phyloP scores from a whole-genome alignment of 352 stramenopile genomes.

The Phytophthora pisi region DNA sequence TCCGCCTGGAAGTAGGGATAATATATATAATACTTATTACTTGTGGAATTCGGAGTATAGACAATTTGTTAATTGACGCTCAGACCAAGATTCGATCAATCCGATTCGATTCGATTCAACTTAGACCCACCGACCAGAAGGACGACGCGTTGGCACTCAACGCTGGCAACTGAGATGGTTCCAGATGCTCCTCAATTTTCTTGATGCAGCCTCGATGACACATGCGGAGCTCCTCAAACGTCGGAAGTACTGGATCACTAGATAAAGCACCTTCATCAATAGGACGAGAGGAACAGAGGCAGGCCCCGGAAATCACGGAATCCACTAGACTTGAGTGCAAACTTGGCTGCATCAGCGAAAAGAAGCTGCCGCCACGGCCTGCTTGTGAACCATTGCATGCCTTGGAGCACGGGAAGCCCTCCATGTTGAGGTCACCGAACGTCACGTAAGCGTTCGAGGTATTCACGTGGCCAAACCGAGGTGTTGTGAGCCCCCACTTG shows the following conservation, averaged over 20 bases:
- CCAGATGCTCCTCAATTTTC: slow-evolving; percentile 54
- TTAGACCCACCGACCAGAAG: slow-evolving; percentile 42
- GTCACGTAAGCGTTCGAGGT: slow-evolving; percentile 41
- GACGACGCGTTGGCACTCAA: slow-evolving; percentile 63
- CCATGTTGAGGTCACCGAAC: slow-evolving; percentile 85
- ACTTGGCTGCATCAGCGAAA: slow-evolving; percentile 44
- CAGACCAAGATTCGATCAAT: neutral
- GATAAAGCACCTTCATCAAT: neutral
- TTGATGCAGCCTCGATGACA: slow-evolving; percentile 68
- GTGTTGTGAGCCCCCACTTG: slow-evolving; percentile 75
- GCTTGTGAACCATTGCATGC: slow-evolving; percentile 75
- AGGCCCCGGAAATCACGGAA: slow-evolving; percentile 52
- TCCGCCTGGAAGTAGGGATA: too few species aligned
- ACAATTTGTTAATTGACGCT: too few species aligned
- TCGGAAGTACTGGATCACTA: slow-evolving; percentile 11
- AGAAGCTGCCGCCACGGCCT: slow-evolving; percentile 76
- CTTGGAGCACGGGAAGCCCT: slow-evolving; percentile 80
- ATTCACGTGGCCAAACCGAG: slow-evolving; percentile 31
- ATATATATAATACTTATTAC: too few species aligned
- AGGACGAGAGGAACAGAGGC: slow-evolving; percentile 39
- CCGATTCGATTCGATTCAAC: neutral
- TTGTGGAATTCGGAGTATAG: too few species aligned
- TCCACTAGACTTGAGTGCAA: slow-evolving; percentile 61
- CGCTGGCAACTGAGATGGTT: slow-evolving; percentile 41
- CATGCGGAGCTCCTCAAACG: slow-evolving; percentile 63